Base-by-base conservation (phyloP, 108 stramenopile species). In the Skeletonema menzelii region DNA sequence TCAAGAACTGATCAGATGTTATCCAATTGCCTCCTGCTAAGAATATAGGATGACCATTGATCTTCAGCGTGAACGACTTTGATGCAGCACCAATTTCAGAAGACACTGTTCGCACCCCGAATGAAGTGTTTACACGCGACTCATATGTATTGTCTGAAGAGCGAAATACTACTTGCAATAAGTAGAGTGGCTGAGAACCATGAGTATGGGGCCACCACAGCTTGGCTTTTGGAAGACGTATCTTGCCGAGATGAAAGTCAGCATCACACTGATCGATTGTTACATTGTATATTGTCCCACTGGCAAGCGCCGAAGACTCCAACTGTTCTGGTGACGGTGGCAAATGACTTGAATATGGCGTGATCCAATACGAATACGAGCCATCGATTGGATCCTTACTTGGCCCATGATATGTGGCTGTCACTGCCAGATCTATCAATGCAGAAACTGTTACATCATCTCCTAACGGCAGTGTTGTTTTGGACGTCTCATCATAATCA, bases 1-100 rank as follows among this genome's bases (percentile, higher is more conserved):
- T 46, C 30, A 82, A 42, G 68, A 77, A 72, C 63, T 77, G 80
- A 68, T 87, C 86, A 11, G 80, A 70, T 10, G 82, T 73, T 17
- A 87, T 79, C 86, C 86, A 87, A 65, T 87, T 87, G 1, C 86
- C 86, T 12, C 86, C 86, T 32, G 60, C 62, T 1, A 87, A 59
- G 37, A 80, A 87, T 11, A 87, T 59, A 11, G 63, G 28, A 49
- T 83, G 75, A n/a, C 82, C 82, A 63, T 87, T 87, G 44, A 85
- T 56, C 12, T 28, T 24, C 42, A 83, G 76, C 26, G 65, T 35
- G 28, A 69, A 63, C 10, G 82, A 77, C 24, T 77, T 75, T 32
- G 72, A 71, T 24, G 57, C 20, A 34, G 57, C 58, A 35, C 82
- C 70, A 28, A 73, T 63, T 53, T 65, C 75, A 8, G 80, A 73